Conservation (phyloP, 768 basidiomycete genomes). For the Termitomyces sp. region DNA sequence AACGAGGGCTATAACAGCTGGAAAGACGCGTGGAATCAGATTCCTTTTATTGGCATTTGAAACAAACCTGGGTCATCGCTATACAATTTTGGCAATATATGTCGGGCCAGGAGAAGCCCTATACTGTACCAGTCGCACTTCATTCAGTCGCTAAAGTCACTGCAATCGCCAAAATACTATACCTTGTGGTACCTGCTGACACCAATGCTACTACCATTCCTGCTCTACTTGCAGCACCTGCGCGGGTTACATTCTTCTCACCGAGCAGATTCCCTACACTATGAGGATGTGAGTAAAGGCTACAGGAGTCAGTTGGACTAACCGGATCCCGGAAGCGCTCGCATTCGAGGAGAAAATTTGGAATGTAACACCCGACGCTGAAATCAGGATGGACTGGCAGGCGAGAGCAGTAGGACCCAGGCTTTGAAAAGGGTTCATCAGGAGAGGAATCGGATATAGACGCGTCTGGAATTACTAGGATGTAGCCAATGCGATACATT, state of each 20-base stretch:
- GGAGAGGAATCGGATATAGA: too few relatives aligned
- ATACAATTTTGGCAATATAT: not conserved
- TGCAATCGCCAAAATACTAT: not conserved
- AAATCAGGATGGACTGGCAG: not conserved
- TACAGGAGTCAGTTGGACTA: not conserved
- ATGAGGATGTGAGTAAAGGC: not conserved
- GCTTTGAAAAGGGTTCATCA: not conserved
- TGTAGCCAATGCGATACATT: not conserved
- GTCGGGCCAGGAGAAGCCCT: not conserved
- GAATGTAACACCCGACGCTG: constrained; percentile 38
- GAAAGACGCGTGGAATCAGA: not conserved
- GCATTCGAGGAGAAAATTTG: constrained; percentile 79
- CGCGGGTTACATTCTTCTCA: constrained; percentile 1
- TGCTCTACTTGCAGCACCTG: not conserved
- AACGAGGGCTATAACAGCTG: constrained; percentile 51
- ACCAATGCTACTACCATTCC: not conserved
- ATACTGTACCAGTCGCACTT: not conserved
- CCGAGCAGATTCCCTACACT: constrained; percentile 10
- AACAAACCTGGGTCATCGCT: not conserved
- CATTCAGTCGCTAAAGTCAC: not conserved
- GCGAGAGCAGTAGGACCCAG: constrained; percentile 71
- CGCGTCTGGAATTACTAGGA: not conserved
- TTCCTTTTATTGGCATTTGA: not conserved
- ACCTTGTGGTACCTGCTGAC: not conserved
- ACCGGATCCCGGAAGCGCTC: constrained; percentile 81